Conservation (phyloP, 2,329 filamentous ascomycete genomes). For the Ophioceras dolichostomum region DNA sequence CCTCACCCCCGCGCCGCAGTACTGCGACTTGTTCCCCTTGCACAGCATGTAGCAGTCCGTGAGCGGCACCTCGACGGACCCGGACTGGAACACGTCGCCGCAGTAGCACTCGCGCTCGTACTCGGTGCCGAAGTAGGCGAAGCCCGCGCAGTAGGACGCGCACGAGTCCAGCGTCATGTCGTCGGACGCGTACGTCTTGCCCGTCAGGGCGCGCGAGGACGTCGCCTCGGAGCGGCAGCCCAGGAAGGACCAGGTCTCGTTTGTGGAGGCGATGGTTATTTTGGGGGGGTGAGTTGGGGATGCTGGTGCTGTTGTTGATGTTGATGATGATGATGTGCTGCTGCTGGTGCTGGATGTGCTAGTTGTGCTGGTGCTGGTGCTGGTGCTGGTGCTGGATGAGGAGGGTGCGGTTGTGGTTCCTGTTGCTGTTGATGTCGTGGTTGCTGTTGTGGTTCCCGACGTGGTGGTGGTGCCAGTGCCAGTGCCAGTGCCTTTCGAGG, state of each 20-base stretch:
- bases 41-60: slow-evolving; percentile 28
- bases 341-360: not conserved
- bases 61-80: slow-evolving; percentile 13
- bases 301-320: slow-evolving; percentile 9
- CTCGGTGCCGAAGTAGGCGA: slow-evolving; percentile 35
- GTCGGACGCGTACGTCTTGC: slow-evolving; percentile 24
- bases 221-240: slow-evolving; percentile 46
- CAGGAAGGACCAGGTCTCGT: slow-evolving; percentile 17
- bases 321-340: no score
- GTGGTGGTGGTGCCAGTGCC: no score
- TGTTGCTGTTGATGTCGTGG: not conserved
- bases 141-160: slow-evolving; percentile 31
- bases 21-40: slow-evolving; percentile 21
- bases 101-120: slow-evolving; percentile 41
- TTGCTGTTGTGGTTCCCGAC: no score
- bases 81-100: slow-evolving; percentile 12
- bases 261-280: slow-evolving; percentile 4
- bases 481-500: no score
- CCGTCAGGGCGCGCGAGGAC: slow-evolving; percentile 42
- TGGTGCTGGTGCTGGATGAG: not conserved
- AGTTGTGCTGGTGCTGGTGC: not conserved
- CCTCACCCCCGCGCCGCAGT: slow-evolving; percentile 26
- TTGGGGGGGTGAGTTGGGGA: slow-evolving; percentile 32
- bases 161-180: slow-evolving; percentile 36
- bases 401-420: not conserved